These are phyloP conservation scores for Aspergillus egyptiacus DNA, from an alignment of 495 filamentous ascomycete species.

Conservation along the genomic window DNA sequence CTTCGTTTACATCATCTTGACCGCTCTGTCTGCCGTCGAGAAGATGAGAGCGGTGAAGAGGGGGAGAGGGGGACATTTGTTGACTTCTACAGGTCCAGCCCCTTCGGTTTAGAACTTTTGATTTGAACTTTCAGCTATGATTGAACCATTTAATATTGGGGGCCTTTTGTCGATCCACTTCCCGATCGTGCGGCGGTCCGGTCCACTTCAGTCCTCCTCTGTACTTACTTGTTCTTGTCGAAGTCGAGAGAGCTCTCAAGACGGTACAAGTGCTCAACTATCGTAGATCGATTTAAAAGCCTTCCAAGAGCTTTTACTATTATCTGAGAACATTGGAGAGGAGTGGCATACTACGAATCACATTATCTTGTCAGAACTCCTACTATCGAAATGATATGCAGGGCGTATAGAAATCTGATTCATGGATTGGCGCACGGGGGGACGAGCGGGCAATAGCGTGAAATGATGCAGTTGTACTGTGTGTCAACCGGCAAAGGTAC, in stretches of 20 bases:
- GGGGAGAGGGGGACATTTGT: neutral
- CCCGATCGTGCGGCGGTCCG: slow-evolving; percentile 27
- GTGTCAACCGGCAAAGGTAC: slow-evolving; percentile 4
- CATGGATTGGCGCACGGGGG: slow-evolving; percentile 19
- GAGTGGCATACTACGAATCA: slow-evolving; percentile 5
- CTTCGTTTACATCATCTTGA: slow-evolving; percentile 11
- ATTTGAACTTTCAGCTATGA: slow-evolving; percentile 6
- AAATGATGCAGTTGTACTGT: slow-evolving; percentile 13
- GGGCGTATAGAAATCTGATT: slow-evolving; percentile 6
- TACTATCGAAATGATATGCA: slow-evolving; percentile 11
- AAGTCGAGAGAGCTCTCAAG: too few species aligned
- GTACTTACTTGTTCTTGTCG: too few species aligned
- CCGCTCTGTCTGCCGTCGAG: slow-evolving; percentile 15
- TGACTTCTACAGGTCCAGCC: slow-evolving; percentile 18
- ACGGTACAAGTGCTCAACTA: too few species aligned
- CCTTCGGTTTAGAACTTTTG: slow-evolving; percentile 7
- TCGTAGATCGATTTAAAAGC: too few species aligned
- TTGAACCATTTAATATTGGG: too few species aligned
- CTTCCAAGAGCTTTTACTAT: neutral
- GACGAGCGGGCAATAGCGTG: slow-evolving; percentile 12
- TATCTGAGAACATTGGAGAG: neutral
- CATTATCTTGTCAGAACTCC: neutral
- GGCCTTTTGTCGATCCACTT: slow-evolving; percentile 23
- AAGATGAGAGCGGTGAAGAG: neutral
- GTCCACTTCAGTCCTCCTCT: slow-evolving; percentile 17